phyloP scores from a whole-genome alignment of 2,329 filamentous ascomycete genomes.

The Exophiala oligosperma region DNA sequence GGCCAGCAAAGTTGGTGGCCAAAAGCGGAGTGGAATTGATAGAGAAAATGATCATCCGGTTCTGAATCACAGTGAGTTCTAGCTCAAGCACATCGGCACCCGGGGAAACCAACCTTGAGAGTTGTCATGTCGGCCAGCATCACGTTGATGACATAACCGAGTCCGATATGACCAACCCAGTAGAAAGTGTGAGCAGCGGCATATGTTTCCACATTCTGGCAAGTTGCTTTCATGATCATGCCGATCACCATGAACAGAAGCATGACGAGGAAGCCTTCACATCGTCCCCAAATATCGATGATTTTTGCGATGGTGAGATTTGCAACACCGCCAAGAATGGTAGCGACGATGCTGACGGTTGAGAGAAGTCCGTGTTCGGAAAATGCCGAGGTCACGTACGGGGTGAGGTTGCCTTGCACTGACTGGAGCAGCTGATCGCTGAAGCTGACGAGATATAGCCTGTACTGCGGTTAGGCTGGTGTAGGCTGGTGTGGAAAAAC shows the following conservation, averaged over 20 bases:
- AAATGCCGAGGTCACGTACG: constrained; percentile 54
- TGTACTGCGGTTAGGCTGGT: not conserved
- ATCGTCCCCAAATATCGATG: constrained; percentile 62
- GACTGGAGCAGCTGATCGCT: not conserved
- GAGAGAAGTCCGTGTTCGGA: constrained; percentile 53
- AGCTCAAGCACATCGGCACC: too few relatives aligned
- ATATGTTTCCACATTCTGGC: constrained; percentile 59
- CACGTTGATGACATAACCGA: too few relatives aligned
- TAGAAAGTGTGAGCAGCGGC: constrained; percentile 62
- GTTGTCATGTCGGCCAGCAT: too few relatives aligned
- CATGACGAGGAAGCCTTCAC: constrained; percentile 53
- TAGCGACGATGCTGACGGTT: constrained; percentile 53
- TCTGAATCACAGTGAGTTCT: too few relatives aligned
- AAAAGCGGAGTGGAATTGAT: too few relatives aligned
- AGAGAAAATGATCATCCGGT: too few relatives aligned
- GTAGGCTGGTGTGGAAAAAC: too few relatives aligned
- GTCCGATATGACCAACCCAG: constrained; percentile 28
- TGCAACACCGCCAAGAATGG: constrained; percentile 54
- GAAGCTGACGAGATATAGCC: constrained; percentile 10
- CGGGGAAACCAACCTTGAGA: too few relatives aligned
- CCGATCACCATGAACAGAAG: constrained; percentile 43
- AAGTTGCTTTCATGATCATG: constrained; percentile 61
- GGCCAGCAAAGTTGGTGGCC: too few relatives aligned
- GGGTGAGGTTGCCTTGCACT: constrained; percentile 37
- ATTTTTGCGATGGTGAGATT: constrained; percentile 62